Base-by-base conservation (phyloP, 2,329 filamentous ascomycete species). In the Triangularia verruculosa region DNA sequence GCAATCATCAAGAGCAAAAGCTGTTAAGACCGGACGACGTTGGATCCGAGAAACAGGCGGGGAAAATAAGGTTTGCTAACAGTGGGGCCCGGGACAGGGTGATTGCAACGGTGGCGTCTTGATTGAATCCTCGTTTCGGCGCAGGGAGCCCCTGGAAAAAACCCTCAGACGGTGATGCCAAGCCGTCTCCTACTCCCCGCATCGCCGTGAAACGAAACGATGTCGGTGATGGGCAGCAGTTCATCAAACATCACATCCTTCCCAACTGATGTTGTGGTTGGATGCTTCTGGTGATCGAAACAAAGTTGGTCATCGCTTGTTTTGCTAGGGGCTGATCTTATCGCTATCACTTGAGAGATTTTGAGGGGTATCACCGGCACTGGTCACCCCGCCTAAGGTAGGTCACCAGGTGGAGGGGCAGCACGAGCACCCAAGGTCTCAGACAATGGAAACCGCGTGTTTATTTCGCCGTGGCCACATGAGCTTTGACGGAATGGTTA, bases 181-280 rank as follows among this genome's bases (percentile, higher is more conserved):
- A 55, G 25, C 4, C 17, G 47, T 51, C 32, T 25, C 8, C 12
- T 17, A 51, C 51, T 39, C 53, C n/a, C 39, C 51, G 57, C 63
- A 65, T 57, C 25, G 55, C 51, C 34, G 57, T 66, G 67, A 68
- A 68, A 68, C 67, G 62, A 67, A 68, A 68, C 67, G 56, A 64
- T 32, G 47, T 28, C 28, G 32, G 53, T 54, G 39, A 47, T 60
- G 25, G 22, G 51, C 27, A 20, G 34, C 27, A 20, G 20, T 56
- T 53, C n/a, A n/a, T n/a, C 12, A 62, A 63, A 62, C 64, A 61
- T 55, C 60, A 57, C 57, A 34, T 57, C 51, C 51, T 58, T 24
- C 25, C 13, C 20, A 22, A 52, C 17, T 8, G 51, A 32, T 56
- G 27, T 47, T 43, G 20, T 43, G 27, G 39, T 52, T 54, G 12